These are phyloP conservation scores for Primulina eburnea DNA, from an alignment of 257 asterid species.

Conservation along the genomic window DNA sequence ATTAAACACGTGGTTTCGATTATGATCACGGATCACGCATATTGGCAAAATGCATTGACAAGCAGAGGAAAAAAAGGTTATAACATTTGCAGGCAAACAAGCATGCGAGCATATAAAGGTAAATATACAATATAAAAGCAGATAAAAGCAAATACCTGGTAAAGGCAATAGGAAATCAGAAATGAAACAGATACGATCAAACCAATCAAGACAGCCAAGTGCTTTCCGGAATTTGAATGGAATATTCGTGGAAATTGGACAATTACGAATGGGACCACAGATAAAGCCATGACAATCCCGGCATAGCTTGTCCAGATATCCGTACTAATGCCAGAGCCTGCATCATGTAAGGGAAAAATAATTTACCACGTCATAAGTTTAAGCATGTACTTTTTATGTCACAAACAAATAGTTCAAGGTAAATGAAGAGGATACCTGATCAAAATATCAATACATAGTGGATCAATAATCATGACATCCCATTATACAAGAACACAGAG, in stretches of 20 bases:
- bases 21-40: neutral
- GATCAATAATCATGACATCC: neutral
- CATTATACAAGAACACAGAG: neutral
- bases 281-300: constrained; percentile 77
- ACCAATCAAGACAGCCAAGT: constrained; percentile 62
- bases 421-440: neutral
- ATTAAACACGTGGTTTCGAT: too few relatives aligned
- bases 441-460: neutral
- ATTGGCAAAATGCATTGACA: neutral
- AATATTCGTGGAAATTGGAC: constrained; percentile 77
- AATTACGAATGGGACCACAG: constrained; percentile 70
- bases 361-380: neutral
- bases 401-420: neutral
- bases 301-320: constrained; percentile 90
- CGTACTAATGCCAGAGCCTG: constrained; percentile 85
- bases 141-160: constrained; percentile 55
- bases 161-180: constrained; percentile 69
- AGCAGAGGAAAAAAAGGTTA: too few relatives aligned
- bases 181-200: constrained; percentile 59
- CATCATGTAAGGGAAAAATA: constrained; percentile 20
- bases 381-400: neutral
- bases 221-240: constrained; percentile 56
- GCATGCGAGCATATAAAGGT: neutral
- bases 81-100: too few relatives aligned
- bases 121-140: neutral